Evolutionary conservation across 1,284 basidiomycete species (phyloP), one percentile per base, ranked within the genome.

Genomic region (Ganoderma multipileum): DNA sequence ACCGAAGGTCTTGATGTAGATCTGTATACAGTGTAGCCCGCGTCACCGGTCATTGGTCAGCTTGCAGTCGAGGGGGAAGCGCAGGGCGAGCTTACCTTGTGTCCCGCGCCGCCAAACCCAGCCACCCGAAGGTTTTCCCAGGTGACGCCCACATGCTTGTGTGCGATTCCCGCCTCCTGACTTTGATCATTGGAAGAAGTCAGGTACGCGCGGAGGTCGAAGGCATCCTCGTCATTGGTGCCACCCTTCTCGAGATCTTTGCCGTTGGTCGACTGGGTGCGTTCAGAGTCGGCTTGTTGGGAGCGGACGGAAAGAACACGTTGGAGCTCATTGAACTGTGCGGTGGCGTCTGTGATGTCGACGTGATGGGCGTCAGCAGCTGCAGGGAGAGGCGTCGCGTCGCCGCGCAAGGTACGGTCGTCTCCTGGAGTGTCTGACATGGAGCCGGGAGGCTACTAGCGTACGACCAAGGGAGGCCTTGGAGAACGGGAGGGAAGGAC

Each of bases 131-230:
- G 80, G 72, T 91, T 84, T 63, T 93, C 86, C 91, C 93, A 95
- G 30, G 89, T 88, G 38, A 95, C 92, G 44, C 94, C 94, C 44
- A 95, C 92, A 71, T 91, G 89, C 83, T 97, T 97, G 79, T 91
- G 90, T 74, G 89, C 89, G 75, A 96, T 92, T 5, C 93, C 94
- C 7, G 91, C 90, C 36, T 83, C 79, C 69, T 94, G 89, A 67
- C 87, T 84, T 7, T 87, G 87, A 69, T 91, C 87, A 73, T 91
- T 90, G 36, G 87, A 89, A 2, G 89, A 88, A 11, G 87, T 84
- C 20, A 97, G 85, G 75, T 94, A 95, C 64, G 92, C 92, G 39
- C 88, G 86, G 9, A 97, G 85, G 78, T 95, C 87, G 75, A 95
- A 95, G 44, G 76, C 76, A 54, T 81, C 79, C 41, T 81, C 84